These are phyloP conservation scores for Neurospora pannonica DNA, from an alignment of 495 filamentous ascomycete genomes.

Conservation along the genomic window DNA sequence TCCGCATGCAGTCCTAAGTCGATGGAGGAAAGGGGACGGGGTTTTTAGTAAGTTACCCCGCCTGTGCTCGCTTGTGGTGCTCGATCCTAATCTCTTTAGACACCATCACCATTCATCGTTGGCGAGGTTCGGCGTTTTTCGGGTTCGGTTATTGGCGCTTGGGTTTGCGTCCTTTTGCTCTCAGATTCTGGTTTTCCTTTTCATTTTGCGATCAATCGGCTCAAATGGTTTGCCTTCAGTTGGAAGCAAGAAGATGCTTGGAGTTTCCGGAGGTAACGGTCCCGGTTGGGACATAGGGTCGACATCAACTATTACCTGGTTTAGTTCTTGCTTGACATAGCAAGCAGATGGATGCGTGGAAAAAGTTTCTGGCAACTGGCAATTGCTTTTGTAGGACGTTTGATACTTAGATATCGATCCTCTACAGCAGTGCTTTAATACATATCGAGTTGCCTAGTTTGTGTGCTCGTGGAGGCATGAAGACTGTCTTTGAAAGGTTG, in stretches of 20 bases:
- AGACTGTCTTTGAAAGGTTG: background rate
- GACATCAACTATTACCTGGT: background rate
- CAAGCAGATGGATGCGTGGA: background rate
- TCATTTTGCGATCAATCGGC: background rate
- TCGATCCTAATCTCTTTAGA: background rate
- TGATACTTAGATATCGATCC: background rate
- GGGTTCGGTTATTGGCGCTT: background rate
- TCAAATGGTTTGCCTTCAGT: background rate
- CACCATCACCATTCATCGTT: background rate
- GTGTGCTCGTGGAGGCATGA: background rate
- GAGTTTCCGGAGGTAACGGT: background rate
- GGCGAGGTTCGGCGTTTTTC: background rate
- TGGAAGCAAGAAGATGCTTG: background rate
- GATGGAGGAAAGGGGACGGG: conserved; percentile 9
- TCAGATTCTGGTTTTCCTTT: background rate
- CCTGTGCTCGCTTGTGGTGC: background rate
- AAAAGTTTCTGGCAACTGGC: background rate
- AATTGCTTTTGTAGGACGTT: background rate
- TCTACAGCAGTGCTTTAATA: background rate
- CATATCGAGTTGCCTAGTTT: background rate
- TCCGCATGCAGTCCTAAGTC: conserved; percentile 20
- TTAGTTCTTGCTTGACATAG: background rate
- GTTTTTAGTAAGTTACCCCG: background rate
- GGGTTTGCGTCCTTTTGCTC: background rate
- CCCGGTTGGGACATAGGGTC: background rate